These are phyloP conservation scores for Phytophthora capsici DNA, from an alignment of 352 stramenopile species.

Conservation along the genomic window DNA sequence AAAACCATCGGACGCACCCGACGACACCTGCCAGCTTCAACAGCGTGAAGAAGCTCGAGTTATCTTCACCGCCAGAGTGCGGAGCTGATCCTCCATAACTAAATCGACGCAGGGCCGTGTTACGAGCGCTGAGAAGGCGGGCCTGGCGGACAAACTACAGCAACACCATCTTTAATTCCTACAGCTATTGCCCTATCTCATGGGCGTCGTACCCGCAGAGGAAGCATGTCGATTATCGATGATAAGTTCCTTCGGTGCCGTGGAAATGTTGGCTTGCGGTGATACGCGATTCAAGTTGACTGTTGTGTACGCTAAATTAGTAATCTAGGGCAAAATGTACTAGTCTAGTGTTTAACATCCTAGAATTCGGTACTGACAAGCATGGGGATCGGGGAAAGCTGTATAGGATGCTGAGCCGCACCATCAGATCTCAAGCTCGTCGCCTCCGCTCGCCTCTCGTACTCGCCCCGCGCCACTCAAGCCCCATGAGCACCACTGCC, in stretches of 20 bases:
- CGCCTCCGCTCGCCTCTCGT: slow-evolving; percentile 24
- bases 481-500: slow-evolving; percentile 49
- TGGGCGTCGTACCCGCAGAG: slow-evolving; percentile 16
- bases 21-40: slow-evolving; percentile 66
- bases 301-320: slow-evolving; percentile 12
- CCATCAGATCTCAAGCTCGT: slow-evolving; percentile 39
- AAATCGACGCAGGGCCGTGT: slow-evolving; percentile 52
- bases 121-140: slow-evolving; percentile 45
- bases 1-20: slow-evolving; percentile 40
- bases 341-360: neutral
- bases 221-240: slow-evolving; percentile 32
- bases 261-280: neutral
- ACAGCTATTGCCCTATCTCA: neutral
- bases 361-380: neutral
- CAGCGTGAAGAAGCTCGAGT: slow-evolving; percentile 85
- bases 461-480: slow-evolving; percentile 15
- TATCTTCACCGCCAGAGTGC: slow-evolving; percentile 68
- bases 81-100: slow-evolving; percentile 70
- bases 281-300: slow-evolving; percentile 14
- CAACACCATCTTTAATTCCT: neutral
- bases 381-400: slow-evolving; percentile 20
- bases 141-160: slow-evolving; percentile 39
- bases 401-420: slow-evolving; percentile 30
- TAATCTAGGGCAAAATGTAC: neutral
- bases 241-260: neutral